phyloP scores from a whole-genome alignment of 2,329 filamentous ascomycete species.

The Colletotrichum endophyticum region DNA sequence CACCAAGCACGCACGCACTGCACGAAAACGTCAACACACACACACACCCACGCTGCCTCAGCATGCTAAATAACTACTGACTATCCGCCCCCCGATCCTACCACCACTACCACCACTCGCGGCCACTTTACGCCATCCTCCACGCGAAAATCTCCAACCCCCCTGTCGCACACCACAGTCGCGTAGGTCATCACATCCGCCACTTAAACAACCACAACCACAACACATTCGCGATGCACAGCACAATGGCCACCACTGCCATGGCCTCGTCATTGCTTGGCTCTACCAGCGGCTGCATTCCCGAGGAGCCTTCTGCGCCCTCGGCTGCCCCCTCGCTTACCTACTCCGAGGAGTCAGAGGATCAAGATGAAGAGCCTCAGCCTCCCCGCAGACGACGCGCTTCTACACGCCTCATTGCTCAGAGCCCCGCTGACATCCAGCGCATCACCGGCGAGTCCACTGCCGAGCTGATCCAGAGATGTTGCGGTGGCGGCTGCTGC shows the following conservation, averaged over 20 bases:
- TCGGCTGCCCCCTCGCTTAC: conserved; percentile 67
- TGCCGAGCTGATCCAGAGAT: conserved; percentile 65
- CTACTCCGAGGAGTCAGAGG: conserved; percentile 67
- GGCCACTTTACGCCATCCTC: conserved; percentile 5
- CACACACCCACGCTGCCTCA: not conserved
- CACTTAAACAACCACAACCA: not conserved
- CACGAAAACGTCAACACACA: not conserved
- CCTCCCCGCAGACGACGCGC: conserved; percentile 59
- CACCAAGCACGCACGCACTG: not conserved
- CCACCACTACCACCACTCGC: not conserved
- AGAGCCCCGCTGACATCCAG: conserved; percentile 66
- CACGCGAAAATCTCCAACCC: not conserved
- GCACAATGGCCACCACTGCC: conserved; percentile 36
- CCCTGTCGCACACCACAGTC: not conserved
- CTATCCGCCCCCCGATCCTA: conserved; percentile 11
- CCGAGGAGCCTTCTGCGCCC: conserved; percentile 48
- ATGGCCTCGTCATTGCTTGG: conserved; percentile 44
- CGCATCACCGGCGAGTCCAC: conserved; percentile 69
- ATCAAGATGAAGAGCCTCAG: conserved; percentile 54
- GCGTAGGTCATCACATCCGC: not conserved
- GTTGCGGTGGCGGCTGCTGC: conserved; percentile 70
- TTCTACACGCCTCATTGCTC: conserved; percentile 71
- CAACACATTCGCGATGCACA: conserved; percentile 11
- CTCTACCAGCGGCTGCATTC: conserved; percentile 45
- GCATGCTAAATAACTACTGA: conserved; percentile 13